Percentiles rank a stretch among this genome's conserved stretches.
Conservation (phyloP, 2,329 filamentous ascomycete genomes). For the Aschersonia sp. region DNA sequence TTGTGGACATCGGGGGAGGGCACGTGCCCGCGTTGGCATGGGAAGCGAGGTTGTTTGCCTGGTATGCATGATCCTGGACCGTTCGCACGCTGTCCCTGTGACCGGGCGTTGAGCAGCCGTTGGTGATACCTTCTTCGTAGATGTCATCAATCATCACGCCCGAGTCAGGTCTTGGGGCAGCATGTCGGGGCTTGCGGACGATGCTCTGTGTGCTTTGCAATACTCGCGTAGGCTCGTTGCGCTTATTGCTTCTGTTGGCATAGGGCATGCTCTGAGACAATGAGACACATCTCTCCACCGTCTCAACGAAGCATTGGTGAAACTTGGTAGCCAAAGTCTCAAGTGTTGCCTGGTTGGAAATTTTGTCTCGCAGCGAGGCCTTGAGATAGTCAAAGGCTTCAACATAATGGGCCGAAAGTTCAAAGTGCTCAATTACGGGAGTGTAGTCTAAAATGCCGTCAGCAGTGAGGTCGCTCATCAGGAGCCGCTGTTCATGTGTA, state of each 20-base stretch:
- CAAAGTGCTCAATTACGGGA: conserved; percentile 26
- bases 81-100: conserved; percentile 18
- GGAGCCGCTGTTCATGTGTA: background rate
- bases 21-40: conserved; percentile 5
- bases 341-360: conserved; percentile 20
- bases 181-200: conserved; percentile 9
- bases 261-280: conserved; percentile 22
- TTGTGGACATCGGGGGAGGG: background rate
- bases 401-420: conserved; percentile 19
- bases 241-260: conserved; percentile 25
- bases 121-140: conserved; percentile 19
- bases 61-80: conserved; percentile 7
- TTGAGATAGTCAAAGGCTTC: conserved; percentile 18
- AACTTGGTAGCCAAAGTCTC: conserved; percentile 24
- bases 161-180: conserved; percentile 20
- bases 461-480: background rate
- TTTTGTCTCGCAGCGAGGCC: conserved; percentile 19
- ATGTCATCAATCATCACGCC: conserved; percentile 23
- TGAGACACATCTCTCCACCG: conserved; percentile 19
- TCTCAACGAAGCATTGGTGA: conserved; percentile 25
- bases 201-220: conserved; percentile 8
- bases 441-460: conserved; percentile 17
- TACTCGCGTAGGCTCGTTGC: conserved; percentile 13
- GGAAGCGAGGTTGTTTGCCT: conserved; percentile 12
- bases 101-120: conserved; percentile 8